A percentile compares a stretch with the other conserved stretches of the same genome.
phyloP scores from a whole-genome alignment of 225 moss, liverwort and hornwort species.

The Thuidium tamariscinum region DNA sequence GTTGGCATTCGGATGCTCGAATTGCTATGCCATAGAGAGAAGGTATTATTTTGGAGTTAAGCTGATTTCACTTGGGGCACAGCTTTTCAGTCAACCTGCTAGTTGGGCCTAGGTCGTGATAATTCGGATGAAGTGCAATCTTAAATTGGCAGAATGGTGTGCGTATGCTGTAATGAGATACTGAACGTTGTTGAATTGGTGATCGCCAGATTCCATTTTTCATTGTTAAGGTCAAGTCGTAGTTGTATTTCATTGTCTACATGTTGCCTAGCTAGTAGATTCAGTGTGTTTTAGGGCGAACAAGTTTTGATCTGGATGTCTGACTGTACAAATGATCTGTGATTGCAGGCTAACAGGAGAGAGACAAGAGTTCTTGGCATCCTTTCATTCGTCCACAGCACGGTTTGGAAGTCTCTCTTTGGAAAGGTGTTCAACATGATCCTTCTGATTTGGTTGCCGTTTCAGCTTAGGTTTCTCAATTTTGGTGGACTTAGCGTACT shows the following conservation, averaged over 20 bases:
- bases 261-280: neutral
- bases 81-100: neutral
- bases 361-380: slow-evolving; percentile 86
- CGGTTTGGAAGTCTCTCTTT: slow-evolving; percentile 81
- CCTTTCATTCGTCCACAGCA: slow-evolving; percentile 89
- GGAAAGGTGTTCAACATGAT: slow-evolving; percentile 52
- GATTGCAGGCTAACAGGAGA: slow-evolving; percentile 66
- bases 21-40: slow-evolving; percentile 77
- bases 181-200: neutral
- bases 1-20: slow-evolving; percentile 73
- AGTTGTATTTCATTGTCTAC: neutral
- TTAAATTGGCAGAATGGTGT: neutral
- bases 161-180: neutral
- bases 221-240: neutral
- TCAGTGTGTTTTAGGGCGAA: neutral
- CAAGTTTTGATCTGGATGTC: neutral
- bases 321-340: neutral
- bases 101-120: neutral
- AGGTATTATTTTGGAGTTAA: slow-evolving; percentile 30
- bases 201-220: neutral
- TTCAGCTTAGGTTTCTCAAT: neutral
- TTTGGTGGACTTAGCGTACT: neutral
- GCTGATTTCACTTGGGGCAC: neutral
- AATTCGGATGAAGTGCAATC: neutral
- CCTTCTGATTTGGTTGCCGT: neutral